These are phyloP conservation scores for Grosmannia penicillata DNA, from an alignment of 2,329 filamentous ascomycete genomes.

Conservation along the genomic window DNA sequence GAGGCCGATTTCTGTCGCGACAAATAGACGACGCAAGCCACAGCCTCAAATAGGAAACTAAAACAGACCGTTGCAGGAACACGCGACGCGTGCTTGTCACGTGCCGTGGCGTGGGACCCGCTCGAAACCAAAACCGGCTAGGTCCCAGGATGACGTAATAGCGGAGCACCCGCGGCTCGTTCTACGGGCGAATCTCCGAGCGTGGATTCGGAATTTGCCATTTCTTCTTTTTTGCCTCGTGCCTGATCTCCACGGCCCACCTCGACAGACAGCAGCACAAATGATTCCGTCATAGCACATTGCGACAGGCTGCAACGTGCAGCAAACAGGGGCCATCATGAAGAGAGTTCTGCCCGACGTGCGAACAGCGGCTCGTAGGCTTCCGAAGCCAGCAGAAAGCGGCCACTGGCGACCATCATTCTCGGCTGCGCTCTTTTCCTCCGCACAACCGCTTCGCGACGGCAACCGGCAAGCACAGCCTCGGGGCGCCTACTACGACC, in stretches of 20 bases:
- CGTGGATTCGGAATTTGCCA: too few species aligned
- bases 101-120: too few species aligned
- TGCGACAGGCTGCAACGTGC: not conserved
- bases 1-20: not conserved
- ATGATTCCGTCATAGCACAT: not conserved
- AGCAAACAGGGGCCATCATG: not conserved
- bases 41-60: not conserved
- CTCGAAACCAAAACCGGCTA: too few species aligned
- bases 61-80: not conserved
- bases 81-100: constrained; percentile 4
- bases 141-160: constrained; percentile 3
- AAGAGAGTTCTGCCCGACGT: not conserved
- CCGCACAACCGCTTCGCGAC: not conserved
- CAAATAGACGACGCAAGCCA: not conserved
- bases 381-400: not conserved
- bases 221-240: too few species aligned
- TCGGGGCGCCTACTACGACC: constrained; percentile 43
- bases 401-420: not conserved
- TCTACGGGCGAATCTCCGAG: too few species aligned
- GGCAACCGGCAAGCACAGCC: constrained; percentile 27
- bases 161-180: too few species aligned
- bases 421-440: not conserved
- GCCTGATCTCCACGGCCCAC: too few species aligned
- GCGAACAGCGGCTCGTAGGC: not conserved
- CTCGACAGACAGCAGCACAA: not conserved